Evolutionary conservation across 2,329 filamentous ascomycete species (phyloP), one percentile per base, ranked within the genome.

Genomic region (Ophiocordyceps robertsii): DNA sequence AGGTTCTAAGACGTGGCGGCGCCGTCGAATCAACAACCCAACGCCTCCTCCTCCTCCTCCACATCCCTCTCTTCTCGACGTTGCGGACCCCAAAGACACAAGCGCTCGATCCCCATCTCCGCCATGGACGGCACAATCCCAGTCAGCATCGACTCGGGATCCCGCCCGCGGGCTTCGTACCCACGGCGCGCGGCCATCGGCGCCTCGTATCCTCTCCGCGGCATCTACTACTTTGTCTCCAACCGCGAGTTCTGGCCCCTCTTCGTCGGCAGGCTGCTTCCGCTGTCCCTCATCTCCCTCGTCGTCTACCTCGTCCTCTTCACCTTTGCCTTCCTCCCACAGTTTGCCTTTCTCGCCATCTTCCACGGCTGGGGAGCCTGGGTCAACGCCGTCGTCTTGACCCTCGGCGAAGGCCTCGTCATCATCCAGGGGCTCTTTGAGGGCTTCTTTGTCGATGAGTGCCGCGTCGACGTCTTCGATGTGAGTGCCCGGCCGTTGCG

Each of bases 281-380:
- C 90, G 0, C 72, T 94, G 27, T 75, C 84, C 3, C 66, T 95
- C 13, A 80, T 95, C 12, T 95, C 89, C 0, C 67, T 82, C 13
- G 77, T 92, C 43, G 83, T 95, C 13, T 85, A 95, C 47, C 67
- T 80, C n/a, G 69, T 93, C 17, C 76, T 96, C 17, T 96, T 96
- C 61, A 70, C 86, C 12, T 93, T 92, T 61, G 72, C 86, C 1
- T 96, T 94, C 52, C 65, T 95, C 3, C 90, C 90, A 0, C 86
- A 96, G 58, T 87, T 87, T 43, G 84, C 85, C 2, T 85, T 98
- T 54, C 73, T 98, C 19, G 80, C 84, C 14, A 76, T 96, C 51
- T 96, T 95, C 59, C 89, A 96, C 53, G 84, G 84, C 19, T 74
- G 78, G 45, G 81, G 80, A 29, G 92, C 92, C n/a, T 94, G 87